Percentiles rank a stretch among this genome's conserved stretches.
phyloP scores from a whole-genome alignment of 2,329 filamentous ascomycete species.

The Phialophora chinensis region DNA sequence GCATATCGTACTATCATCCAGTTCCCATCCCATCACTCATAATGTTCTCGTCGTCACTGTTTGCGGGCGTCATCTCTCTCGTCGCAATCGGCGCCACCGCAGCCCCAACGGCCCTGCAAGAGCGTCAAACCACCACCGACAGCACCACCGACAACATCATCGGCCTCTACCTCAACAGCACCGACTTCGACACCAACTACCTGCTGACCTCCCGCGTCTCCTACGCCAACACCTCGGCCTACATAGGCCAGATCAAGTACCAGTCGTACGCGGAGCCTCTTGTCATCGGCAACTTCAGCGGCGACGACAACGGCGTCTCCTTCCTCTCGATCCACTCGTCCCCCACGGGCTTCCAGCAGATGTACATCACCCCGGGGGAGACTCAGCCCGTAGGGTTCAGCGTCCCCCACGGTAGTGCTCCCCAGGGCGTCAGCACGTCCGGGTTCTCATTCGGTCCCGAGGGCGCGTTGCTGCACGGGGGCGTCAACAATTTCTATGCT shows the following conservation, averaged over 20 bases:
- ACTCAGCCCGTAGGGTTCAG: constrained; percentile 26
- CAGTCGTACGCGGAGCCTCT: constrained; percentile 27
- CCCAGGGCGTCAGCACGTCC: constrained; percentile 17
- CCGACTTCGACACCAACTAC: constrained; percentile 23
- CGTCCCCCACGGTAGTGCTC: constrained; percentile 22
- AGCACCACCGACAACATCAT: constrained; percentile 5
- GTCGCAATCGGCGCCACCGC: neutral
- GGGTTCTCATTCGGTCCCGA: constrained; percentile 17
- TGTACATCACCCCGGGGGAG: constrained; percentile 19
- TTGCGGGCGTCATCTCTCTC: constrained; percentile 1
- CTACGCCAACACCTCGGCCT: constrained; percentile 31
- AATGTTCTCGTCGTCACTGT: constrained; percentile 1
- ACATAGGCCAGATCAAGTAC: constrained; percentile 30
- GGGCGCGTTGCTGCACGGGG: constrained; percentile 18
- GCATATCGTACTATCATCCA: neutral
- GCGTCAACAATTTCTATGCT: constrained; percentile 23
- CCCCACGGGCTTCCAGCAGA: constrained; percentile 26
- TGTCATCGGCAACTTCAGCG: constrained; percentile 5
- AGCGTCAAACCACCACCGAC: neutral
- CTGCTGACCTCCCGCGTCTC: constrained; percentile 24
- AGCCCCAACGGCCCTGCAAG: neutral
- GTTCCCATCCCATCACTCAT: neutral
- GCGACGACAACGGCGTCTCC: constrained; percentile 10
- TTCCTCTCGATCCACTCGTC: constrained; percentile 27
- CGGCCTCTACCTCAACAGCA: constrained; percentile 10